Percentiles rank a stretch among this genome's conserved stretches.
These are phyloP conservation scores for Cochliopodium minus DNA, from an alignment of 208 protist species.

Conservation along the genomic window DNA sequence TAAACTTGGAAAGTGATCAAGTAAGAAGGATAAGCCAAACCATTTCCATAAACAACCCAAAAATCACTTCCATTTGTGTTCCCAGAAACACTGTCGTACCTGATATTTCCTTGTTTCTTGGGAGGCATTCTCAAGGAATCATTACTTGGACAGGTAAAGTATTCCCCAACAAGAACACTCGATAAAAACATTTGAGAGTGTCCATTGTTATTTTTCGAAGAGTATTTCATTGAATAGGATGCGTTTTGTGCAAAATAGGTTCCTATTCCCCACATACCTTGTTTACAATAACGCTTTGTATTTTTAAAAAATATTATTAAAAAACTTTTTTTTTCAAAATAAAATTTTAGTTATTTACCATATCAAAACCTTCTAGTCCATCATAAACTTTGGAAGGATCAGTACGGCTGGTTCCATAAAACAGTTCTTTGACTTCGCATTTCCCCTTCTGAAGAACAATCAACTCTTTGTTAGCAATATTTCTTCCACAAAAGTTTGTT, in stretches of 20 bases:
- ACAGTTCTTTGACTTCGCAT: neutral
- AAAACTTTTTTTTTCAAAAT: too few species aligned
- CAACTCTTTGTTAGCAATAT: neutral
- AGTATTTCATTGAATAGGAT: conserved; percentile 3
- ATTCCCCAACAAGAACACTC: neutral
- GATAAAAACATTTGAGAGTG: neutral
- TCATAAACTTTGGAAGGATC: neutral
- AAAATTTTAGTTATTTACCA: too few species aligned
- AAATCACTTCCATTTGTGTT: neutral
- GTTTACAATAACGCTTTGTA: neutral
- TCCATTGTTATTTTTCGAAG: neutral
- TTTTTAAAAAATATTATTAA: too few species aligned
- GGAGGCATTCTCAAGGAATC: neutral
- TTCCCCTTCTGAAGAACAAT: neutral
- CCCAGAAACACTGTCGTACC: conserved; percentile 11
- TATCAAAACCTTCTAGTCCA: neutral
- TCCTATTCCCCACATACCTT: conserved; percentile 9
- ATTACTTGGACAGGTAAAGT: neutral
- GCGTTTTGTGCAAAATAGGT: conserved; percentile 8
- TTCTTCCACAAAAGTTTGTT: neutral
- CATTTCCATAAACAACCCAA: conserved; percentile 6
- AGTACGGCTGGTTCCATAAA: neutral
- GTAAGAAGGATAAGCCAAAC: conserved; percentile 2
- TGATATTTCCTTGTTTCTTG: neutral
- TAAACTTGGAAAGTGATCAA: neutral